Evolutionary conservation across 495 filamentous ascomycete genomes (phyloP), one percentile per base, ranked within the genome.

Genomic region (Amphirosellinia nigrospora): DNA sequence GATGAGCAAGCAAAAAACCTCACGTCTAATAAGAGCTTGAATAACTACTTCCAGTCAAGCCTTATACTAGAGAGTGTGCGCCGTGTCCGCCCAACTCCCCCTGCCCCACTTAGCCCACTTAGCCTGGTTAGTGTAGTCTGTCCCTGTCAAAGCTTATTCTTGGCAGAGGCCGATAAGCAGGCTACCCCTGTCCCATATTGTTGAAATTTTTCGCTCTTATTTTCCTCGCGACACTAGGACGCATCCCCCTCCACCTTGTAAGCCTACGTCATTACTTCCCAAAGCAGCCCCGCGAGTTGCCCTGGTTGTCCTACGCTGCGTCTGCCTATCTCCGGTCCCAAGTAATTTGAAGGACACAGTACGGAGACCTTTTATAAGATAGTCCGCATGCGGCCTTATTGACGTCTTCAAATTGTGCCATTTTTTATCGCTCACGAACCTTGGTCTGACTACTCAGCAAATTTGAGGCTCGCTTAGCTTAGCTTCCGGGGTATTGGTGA

Each of bases 251-350:
- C 64, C 38, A 13, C 26, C 52, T 23, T 11, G n/a, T n/a, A 16
- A 19, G 34, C 36, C 13, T 67, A 67, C 64, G 64, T 67, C 64
- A 67, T 67, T 23, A 21, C 52, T 55, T 39, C 64, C 64, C 39
- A 45, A 67, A 67, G 41, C 64, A 36, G 64, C 52, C 36, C 48
- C 39, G 36, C 64, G 32, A 11, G 43, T 39, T 41, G 28, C 61
- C n/a, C 21, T 36, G 9, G 30, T 39, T 38, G 45, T 21, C 34
- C 34, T n/a, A 61, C 38, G 16, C 58, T 16, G 36, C 13, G 34
- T 15, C n/a, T 26, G 36, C 21, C 21, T 41, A 39, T 61, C 58
- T 61, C 58, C 58, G 58, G n/a, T 10, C 36, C n/a, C 36, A n/a
- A 41, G 34, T 41, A 13, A 61, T 61, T 21, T 7, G 58, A 7